Base-by-base conservation (phyloP, 2,329 filamentous ascomycete species). In the Neofusicoccum sp. region DNA sequence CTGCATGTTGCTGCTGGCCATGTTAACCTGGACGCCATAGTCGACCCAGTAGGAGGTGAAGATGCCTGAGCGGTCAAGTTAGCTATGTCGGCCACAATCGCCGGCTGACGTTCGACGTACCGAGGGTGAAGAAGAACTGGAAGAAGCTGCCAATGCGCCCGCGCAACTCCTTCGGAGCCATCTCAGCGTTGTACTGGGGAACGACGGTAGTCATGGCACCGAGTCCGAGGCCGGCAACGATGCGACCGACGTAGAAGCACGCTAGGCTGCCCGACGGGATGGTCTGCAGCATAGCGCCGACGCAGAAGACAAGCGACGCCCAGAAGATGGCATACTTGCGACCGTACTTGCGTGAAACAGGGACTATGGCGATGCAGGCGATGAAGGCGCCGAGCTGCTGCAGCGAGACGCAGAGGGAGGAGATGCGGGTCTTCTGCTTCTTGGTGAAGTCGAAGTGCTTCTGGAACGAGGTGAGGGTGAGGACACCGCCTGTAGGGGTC, bases 141-240 rank as follows among this genome's bases (percentile, higher is more conserved):
- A 81, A 83, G 66, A 82, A 82, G 51, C 75, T 58, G 1, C 63
- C 77, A 5, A 80, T 70, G 38, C 71, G 68, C 8, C 77, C 79
- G 41, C 79, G 75, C 40, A 80, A 73, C 24, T 77, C 67, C 58
- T 78, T 78, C 7, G 79, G 79, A 0, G 77, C 73, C 74, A 79
- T 78, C 69, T 81, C 79, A 24, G 73, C 73, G 28, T 70, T 73
- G 65, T 80, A 67, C 67, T 81, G 76, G 49, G 79, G 79, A n/a
- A 80, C 76, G 6, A 63, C 62, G 80, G 81, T 61, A 70, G 68
- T 6, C 72, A 75, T 73, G 54, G 75, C 70, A 8, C 77, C 76
- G 4, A 78, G 70, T 5, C 76, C 71, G 9, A 75, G 63, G 1
- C 72, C 71, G 40, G 91, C 90, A 4, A 96, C 77, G 78, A 91